Conservation (phyloP, 352 stramenopile species). For the Phytopythium helicoides region DNA sequence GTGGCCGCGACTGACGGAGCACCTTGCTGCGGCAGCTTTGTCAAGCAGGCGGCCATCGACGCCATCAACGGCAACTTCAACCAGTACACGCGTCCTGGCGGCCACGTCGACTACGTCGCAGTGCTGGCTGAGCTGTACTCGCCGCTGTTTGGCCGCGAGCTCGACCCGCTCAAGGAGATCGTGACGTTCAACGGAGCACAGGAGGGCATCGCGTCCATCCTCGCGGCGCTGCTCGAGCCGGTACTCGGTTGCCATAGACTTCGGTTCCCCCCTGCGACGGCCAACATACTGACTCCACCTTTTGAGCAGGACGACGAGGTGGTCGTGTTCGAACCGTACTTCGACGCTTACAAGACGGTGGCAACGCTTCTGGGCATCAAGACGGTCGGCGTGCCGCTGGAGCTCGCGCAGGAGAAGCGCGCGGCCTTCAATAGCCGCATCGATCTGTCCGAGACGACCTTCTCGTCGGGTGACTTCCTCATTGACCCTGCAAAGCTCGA, state of each 20-base stretch:
- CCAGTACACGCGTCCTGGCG: constrained; percentile 89
- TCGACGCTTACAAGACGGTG: constrained; percentile 88
- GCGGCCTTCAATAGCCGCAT: constrained; percentile 32
- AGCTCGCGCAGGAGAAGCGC: constrained; percentile 46
- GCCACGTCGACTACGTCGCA: constrained; percentile 74
- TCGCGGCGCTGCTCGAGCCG: constrained; percentile 73
- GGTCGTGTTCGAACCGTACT: constrained; percentile 89
- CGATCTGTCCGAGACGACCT: constrained; percentile 17
- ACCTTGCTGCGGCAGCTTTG: constrained; percentile 47
- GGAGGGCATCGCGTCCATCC: constrained; percentile 82
- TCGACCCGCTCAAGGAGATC: constrained; percentile 79
- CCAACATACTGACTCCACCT: neutral
- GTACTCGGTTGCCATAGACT: too few species aligned
- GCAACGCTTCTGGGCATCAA: constrained; percentile 80
- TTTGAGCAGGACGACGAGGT: constrained; percentile 70
- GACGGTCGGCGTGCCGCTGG: constrained; percentile 70
- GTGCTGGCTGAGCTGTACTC: constrained; percentile 83
- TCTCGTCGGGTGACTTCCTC: constrained; percentile 74
- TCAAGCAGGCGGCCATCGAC: constrained; percentile 85
- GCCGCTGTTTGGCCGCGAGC: constrained; percentile 49
- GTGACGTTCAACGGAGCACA: constrained; percentile 89
- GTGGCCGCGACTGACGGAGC: neutral
- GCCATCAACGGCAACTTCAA: constrained; percentile 80
- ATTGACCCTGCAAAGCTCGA: constrained; percentile 89
- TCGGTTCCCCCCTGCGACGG: neutral